A percentile compares a stretch with the other conserved stretches of the same genome.
Conservation (phyloP, 305 asterid genomes). For the Ilex paraguariensis region DNA sequence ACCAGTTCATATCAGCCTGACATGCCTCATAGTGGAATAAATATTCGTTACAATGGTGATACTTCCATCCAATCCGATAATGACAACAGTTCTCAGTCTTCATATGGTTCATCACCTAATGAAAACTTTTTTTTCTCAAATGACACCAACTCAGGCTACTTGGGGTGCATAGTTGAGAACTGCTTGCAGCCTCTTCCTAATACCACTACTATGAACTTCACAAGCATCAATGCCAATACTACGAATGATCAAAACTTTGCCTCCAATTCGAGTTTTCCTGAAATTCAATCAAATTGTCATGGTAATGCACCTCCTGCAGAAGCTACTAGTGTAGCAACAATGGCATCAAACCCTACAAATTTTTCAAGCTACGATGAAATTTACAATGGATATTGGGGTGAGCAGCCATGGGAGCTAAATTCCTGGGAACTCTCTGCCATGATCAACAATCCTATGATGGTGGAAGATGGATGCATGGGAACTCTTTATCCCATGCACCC, state of each 20-base stretch:
- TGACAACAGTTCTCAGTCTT: slow-evolving; percentile 33
- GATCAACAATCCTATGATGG: slow-evolving; percentile 25
- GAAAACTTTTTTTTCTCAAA: slow-evolving; percentile 28
- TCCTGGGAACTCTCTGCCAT: slow-evolving; percentile 69
- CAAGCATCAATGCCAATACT: not conserved
- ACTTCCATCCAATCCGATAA: slow-evolving; percentile 13
- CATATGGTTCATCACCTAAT: slow-evolving; percentile 32
- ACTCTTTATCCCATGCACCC: slow-evolving; percentile 5
- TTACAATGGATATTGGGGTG: slow-evolving; percentile 31
- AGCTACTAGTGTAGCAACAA: slow-evolving; percentile 10
- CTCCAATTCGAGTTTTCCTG: slow-evolving; percentile 17
- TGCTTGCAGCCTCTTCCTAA: slow-evolving; percentile 55
- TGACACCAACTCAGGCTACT: slow-evolving; percentile 59
- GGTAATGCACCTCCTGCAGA: slow-evolving; percentile 4
- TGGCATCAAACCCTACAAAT: slow-evolving; percentile 15
- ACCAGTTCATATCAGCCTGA: not conserved
- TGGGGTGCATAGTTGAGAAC: slow-evolving; percentile 71
- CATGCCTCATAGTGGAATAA: not conserved
- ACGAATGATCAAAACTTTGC: slow-evolving; percentile 2
- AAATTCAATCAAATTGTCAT: slow-evolving; percentile 11
- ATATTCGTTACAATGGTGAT: no score
- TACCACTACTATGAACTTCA: not conserved
- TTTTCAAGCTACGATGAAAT: slow-evolving; percentile 16
- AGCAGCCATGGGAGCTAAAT: slow-evolving; percentile 42
- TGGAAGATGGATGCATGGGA: slow-evolving; percentile 25